These are phyloP conservation scores for Mrakiaceae sp. DNA, from an alignment of 1,284 basidiomycete genomes.

Conservation along the genomic window DNA sequence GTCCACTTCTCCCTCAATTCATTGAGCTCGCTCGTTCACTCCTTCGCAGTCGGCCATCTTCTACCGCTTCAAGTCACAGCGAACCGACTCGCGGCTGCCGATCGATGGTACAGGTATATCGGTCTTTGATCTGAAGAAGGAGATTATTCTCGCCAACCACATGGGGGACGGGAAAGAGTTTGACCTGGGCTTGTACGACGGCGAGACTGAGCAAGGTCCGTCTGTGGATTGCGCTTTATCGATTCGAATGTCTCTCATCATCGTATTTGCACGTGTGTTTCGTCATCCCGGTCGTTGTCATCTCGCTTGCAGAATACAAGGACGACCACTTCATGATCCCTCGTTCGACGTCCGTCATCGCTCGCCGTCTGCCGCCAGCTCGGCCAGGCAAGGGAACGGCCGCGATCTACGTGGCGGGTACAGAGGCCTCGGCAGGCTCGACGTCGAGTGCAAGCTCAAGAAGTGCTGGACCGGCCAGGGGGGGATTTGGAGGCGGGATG, in stretches of 20 bases:
- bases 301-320: conserved; percentile 57
- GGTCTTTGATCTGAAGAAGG: conserved; percentile 97
- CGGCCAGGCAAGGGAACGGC: conserved; percentile 87
- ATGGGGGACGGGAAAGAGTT: conserved; percentile 95
- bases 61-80: conserved; percentile 95
- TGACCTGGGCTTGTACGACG: conserved; percentile 79
- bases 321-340: conserved; percentile 88
- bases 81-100: conserved; percentile 84
- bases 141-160: conserved; percentile 92
- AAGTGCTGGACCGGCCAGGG: conserved; percentile 30
- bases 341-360: conserved; percentile 85
- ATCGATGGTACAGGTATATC: conserved; percentile 98
- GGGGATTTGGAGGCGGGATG: conserved; percentile 30
- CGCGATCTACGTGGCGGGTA: conserved; percentile 64
- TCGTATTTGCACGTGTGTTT: neutral
- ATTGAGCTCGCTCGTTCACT: no score
- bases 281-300: neutral
- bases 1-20: no score
- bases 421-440: conserved; percentile 5
- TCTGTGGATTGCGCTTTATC: conserved; percentile 1
- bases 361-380: conserved; percentile 73
- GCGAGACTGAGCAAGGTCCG: neutral
- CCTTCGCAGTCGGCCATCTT: conserved; percentile 68
- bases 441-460: conserved; percentile 17
- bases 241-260: neutral